Percentiles rank a stretch among this genome's conserved stretches.
Evolutionary conservation across 768 basidiomycete genomes (phyloP).

Genomic region (Scleroderma bovista): DNA sequence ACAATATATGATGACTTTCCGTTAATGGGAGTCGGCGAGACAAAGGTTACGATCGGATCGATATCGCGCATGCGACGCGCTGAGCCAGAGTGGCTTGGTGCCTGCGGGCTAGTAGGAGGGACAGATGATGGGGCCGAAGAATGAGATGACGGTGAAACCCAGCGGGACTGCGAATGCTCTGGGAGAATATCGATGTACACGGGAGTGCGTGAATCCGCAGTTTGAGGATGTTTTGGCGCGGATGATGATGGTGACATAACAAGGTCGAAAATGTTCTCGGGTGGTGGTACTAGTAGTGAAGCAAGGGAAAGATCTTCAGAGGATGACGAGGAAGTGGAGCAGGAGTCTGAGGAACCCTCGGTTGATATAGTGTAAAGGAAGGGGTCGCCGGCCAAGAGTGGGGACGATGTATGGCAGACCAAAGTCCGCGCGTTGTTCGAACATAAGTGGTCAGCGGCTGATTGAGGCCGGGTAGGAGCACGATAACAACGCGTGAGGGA

Average conservation of each 20-base stretch:
- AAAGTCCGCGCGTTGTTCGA: conserved; percentile 7
- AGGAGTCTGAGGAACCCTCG: conserved; percentile 9
- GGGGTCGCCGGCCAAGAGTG: not conserved
- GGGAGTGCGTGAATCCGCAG: conserved; percentile 23
- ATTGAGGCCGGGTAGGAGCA: conserved; percentile 13
- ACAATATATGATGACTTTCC: conserved; percentile 56
- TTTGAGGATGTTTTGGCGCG: conserved; percentile 15
- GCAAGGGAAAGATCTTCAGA: conserved; percentile 8
- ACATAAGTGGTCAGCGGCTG: conserved; percentile 15
- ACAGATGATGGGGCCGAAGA: not conserved
- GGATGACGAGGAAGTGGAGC: conserved; percentile 15
- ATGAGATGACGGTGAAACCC: conserved; percentile 4
- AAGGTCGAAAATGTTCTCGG: not conserved
- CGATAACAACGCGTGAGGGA: conserved; percentile 30
- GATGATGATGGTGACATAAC: conserved; percentile 16
- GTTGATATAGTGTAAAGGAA: conserved; percentile 22
- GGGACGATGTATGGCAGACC: conserved; percentile 9
- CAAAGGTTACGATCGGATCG: conserved; percentile 63
- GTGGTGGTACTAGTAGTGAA: conserved; percentile 6
- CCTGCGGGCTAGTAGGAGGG: conserved; percentile 1
- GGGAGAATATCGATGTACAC: conserved; percentile 31
- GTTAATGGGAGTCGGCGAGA: conserved; percentile 40
- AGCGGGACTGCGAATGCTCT: conserved; percentile 6
- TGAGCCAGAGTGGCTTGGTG: conserved; percentile 14
- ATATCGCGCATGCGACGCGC: conserved; percentile 54